Evolutionary conservation across 495 filamentous ascomycete genomes (phyloP).

Genomic region (Amphirosellinia nigrospora): DNA sequence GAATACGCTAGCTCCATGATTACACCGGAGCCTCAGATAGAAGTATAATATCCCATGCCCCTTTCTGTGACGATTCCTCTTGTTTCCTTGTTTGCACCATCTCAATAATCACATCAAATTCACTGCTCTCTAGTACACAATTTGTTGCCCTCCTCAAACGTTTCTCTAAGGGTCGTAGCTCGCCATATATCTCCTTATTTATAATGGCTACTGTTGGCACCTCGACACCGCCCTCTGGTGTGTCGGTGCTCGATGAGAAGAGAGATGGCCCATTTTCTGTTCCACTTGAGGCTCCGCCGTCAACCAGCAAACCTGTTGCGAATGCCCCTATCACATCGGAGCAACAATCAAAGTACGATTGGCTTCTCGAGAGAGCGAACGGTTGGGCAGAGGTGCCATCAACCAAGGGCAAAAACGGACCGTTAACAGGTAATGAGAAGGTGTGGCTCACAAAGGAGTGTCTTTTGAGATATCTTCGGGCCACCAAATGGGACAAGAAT

Average conservation of each 20-base stretch:
- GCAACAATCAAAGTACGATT: constrained; percentile 83
- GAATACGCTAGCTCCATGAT: constrained; percentile 16
- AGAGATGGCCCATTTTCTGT: constrained; percentile 61
- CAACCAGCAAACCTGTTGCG: constrained; percentile 58
- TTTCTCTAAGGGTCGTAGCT: neutral
- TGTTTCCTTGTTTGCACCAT: neutral
- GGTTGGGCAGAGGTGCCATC: constrained; percentile 75
- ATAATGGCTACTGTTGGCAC: constrained; percentile 40
- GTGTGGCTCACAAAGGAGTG: constrained; percentile 93
- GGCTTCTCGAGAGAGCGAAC: constrained; percentile 69
- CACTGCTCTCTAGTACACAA: neutral
- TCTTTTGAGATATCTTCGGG: constrained; percentile 88
- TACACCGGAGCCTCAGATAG: neutral
- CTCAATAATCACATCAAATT: too few relatives aligned
- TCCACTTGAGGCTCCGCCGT: constrained; percentile 70
- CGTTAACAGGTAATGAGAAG: constrained; percentile 79
- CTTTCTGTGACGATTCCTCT: neutral
- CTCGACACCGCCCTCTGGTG: constrained; percentile 25
- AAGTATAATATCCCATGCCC: neutral
- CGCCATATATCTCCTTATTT: neutral
- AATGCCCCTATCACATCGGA: constrained; percentile 67
- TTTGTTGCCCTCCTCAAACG: neutral
- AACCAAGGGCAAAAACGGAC: constrained; percentile 63
- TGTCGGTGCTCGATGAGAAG: constrained; percentile 51
- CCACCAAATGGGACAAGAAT: constrained; percentile 83